Base-by-base conservation (phyloP, 2,329 filamentous ascomycete species). In the Microsporum canis region DNA sequence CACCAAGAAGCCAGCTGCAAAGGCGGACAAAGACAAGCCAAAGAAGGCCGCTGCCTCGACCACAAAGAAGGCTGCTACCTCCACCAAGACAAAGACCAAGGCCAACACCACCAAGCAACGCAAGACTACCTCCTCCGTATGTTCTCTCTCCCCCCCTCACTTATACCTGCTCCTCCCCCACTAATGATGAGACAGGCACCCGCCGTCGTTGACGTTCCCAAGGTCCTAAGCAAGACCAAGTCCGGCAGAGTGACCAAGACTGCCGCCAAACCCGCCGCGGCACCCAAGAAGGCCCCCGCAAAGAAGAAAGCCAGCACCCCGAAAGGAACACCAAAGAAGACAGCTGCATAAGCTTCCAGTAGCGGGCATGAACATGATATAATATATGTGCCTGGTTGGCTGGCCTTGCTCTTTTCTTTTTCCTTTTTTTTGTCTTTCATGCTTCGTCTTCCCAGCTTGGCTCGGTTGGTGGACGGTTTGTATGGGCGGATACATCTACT, bases 231-330 rank as follows among this genome's bases (percentile, higher is more conserved):
- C 73, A 91, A 89, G 84, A 91, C 89, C 74, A 94, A 94, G 84
- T 86, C 88, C 60, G 89, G 90, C 57, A 87, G 90, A 67, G 87
- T 95, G 69, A 84, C 87, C 69, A 95, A 94, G 84, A 75, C 79
- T 47, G 77, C 77, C 41, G 73, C 77, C 49, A 79, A 79, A 57
- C 73, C 77, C 38, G 70, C 74, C 3, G 69, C 78, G 10, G 61
- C 68, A 29, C 72, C 72, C 63, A 82, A 81, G 73, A 76, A 75
- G 67, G 71, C 73, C 14, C 64, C 73, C 14, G 65, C 73, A 34
- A 45, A 55, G 31, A 77, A 76, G 69, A 73, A 74, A 63, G 75
- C 78, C 57, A 39, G 51, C 14, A 60, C 62, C 31, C n/a, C 51
- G n/a, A 55, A 55, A n/a, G 51, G 51, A 17, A 55, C 51, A 36